phyloP scores from a whole-genome alignment of 116 monocot genomes.

The Cymodocea nodosa region DNA sequence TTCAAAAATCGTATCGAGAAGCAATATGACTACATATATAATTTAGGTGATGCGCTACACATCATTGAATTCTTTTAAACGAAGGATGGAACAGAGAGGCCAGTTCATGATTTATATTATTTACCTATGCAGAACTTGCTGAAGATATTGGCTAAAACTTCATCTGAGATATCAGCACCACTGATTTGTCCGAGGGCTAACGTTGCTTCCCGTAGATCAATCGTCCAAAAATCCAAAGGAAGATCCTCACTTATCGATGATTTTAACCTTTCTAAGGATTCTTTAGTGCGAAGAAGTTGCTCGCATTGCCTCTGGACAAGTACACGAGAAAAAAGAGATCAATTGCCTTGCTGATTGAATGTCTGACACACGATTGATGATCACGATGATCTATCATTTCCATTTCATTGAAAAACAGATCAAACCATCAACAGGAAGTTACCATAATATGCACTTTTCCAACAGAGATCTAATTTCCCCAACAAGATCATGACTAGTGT shows the following conservation, averaged over 20 bases:
- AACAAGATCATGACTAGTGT: too few species aligned
- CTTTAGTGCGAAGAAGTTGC: constrained; percentile 68
- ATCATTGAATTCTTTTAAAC: too few species aligned
- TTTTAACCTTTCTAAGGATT: constrained; percentile 49
- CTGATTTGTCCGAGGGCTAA: constrained; percentile 81
- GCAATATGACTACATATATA: too few species aligned
- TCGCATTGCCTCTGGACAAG: constrained; percentile 81
- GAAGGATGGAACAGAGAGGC: too few species aligned
- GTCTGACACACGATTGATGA: too few species aligned
- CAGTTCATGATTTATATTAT: constrained; percentile 15
- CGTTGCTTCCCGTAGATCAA: constrained; percentile 86
- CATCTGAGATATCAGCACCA: constrained; percentile 74
- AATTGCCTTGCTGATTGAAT: too few species aligned
- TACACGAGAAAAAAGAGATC: neutral
- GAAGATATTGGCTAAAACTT: constrained; percentile 81
- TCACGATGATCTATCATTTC: too few species aligned
- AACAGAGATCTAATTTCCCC: too few species aligned
- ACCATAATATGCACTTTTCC: neutral
- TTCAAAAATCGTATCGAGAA: too few species aligned
- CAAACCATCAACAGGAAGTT: too few species aligned
- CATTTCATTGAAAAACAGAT: too few species aligned
- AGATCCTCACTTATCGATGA: constrained; percentile 60
- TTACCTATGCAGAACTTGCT: constrained; percentile 95
- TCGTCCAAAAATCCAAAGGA: constrained; percentile 92
- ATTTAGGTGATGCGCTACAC: too few species aligned